Evolutionary conservation across 83 land plant species (phyloP), one percentile per base, ranked within the genome.

Genomic region (Picea mariana): DNA sequence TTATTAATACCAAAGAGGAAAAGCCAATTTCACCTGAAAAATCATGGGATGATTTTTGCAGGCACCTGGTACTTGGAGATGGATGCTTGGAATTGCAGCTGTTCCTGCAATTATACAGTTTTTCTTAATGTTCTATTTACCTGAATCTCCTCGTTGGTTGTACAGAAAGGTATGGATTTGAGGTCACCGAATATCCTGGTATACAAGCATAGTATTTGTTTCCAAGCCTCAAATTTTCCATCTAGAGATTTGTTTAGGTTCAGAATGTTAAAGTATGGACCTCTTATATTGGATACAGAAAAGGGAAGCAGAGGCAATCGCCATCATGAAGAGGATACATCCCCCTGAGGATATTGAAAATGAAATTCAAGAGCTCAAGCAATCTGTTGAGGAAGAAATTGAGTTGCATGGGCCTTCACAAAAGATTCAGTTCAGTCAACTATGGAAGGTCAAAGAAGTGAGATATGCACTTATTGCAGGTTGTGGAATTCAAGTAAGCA

Each of bases 61-160:
- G n/a, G 91, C 87, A 44, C 96, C 96, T 26, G 94, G 97, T 55
- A 93, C 96, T 0, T 95, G 92, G 96, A 79, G 92, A 11, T 95
- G 94, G 97, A 95, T 95, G 97, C 92, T 95, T 83, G 96, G 96
- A 44, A 88, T 95, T 34, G 91, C 94, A 18, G 97, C 87, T 20
- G 4, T 95, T 58, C 96, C 94, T 40, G 96, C 97, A 66, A 23
- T 95, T 17, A n/a, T 92, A 17, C 97, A 95, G 62, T 88, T 89
- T 65, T 5, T 90, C 0, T 34, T 93, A 59, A 87, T 93, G 93
- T 21, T 85, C 15, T 78, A 55, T 23, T 83, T 95, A 78, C 94
- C 96, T 24, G 93, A 95, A 80, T 95, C 96, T 55, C 98, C 98
- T 18, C 87, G 94, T 38, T 95, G 93, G 90, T 84, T 95, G 47